Conservation (phyloP, 1,284 basidiomycete species). For the Sporisorium scitamineum region DNA sequence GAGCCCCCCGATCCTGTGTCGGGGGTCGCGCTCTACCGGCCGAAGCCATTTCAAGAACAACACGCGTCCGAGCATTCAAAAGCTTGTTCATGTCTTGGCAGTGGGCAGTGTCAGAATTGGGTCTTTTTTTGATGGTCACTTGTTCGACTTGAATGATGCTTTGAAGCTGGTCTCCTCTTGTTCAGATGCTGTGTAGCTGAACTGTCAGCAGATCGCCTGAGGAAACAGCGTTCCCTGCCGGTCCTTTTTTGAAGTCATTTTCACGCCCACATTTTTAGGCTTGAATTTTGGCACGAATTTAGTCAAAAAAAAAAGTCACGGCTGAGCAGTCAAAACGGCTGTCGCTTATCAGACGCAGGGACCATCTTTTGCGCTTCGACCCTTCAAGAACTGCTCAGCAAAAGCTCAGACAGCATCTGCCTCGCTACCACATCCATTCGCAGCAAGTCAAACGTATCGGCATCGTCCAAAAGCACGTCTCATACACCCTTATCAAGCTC, state of each 20-base stretch:
- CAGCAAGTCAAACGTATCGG: background rate
- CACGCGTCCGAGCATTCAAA: background rate
- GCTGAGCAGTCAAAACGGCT: background rate
- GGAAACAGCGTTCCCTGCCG: no score
- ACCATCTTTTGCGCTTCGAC: background rate
- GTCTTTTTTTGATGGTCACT: background rate
- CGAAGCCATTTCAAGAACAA: background rate
- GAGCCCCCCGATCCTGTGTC: background rate
- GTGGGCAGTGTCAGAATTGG: no score
- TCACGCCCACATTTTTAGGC: background rate
- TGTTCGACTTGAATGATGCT: no score
- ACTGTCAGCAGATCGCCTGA: no score
- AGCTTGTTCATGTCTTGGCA: background rate
- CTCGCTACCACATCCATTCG: background rate
- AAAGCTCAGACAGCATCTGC: background rate
- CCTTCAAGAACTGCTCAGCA: background rate
- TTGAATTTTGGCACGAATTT: background rate
- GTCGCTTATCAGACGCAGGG: slow-evolving; percentile 8
- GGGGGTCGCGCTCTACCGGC: slow-evolving; percentile 10
- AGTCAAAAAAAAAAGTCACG: background rate
- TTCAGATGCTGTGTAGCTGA: no score
- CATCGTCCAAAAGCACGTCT: background rate
- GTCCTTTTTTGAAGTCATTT: background rate
- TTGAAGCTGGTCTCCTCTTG: no score
- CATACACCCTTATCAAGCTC: background rate